Base-by-base conservation (phyloP, 371 early-diverging fungal genomes). In the Umbelopsis sp. region DNA sequence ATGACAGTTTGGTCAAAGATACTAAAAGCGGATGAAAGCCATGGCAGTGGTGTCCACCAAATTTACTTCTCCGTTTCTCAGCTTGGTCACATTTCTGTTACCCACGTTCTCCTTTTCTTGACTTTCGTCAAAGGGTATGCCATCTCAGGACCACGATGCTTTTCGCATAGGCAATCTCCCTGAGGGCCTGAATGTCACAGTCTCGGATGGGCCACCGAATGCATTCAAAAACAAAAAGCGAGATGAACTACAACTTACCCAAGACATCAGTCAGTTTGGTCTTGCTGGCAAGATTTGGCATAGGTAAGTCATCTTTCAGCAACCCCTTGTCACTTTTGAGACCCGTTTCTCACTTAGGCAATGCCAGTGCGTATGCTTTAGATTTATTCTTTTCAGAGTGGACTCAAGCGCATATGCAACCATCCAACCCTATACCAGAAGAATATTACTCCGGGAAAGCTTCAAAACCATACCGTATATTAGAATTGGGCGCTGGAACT, bases 401-500 rank as follows among this genome's bases (percentile, higher is more conserved):
- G 48, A 70, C 65, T 12, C 68, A 53, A 24, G 1, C 46, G 4
- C 25, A 1, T 2, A 24, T 73, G 48, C 73, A 71, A 22, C 82
- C 82, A 3, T 37, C 32, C 11, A 52, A 72, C 12, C 77, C 79
- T n/a, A 77, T 81, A 37, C 79, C 82, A n/a, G 8, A 22, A 20
- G 44, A 41, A 14, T 73, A 63, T 22, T 70, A 53, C 65, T 4
- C 5, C 25, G 66, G 51, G 2, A 8, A 65, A 45, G 69, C 69
- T 8, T 50, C 63, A 1, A 65, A 67, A 18, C 74, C 77, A 2
- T 80, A 68, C 12, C 74, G 80, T 12, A 78, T 84, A 18, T 53
- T 84, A 20, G 84, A 84, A 63, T 70, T 84, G 3, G 84, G 84
- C 7, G 86, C 88, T 20, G 88, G 88, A 10, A 86, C 87, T 22